These are phyloP conservation scores for Strobilomyces echinocephalus DNA, from an alignment of 768 basidiomycete species.

Conservation along the genomic window DNA sequence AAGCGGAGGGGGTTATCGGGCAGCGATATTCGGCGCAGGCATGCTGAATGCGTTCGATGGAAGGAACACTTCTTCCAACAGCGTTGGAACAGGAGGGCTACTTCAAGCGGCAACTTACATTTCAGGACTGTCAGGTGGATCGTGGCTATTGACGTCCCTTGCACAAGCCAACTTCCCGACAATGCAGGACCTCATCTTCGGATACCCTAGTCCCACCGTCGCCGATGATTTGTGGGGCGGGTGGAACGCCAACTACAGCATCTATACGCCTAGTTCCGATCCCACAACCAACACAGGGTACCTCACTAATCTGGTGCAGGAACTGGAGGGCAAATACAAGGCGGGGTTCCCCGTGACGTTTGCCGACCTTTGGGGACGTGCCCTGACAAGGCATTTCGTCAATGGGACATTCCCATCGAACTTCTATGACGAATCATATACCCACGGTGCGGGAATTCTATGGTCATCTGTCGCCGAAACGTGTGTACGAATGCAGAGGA, in stretches of 20 bases:
- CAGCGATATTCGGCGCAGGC: slow-evolving; percentile 51
- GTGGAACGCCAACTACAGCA: slow-evolving; percentile 28
- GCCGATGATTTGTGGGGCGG: slow-evolving; percentile 28
- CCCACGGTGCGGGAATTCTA: slow-evolving; percentile 33
- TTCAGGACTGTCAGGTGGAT: slow-evolving; percentile 46
- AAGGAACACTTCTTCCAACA: slow-evolving; percentile 39
- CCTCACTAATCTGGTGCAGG: slow-evolving; percentile 18
- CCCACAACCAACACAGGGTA: slow-evolving; percentile 13
- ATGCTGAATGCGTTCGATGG: slow-evolving; percentile 47
- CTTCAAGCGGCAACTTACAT: slow-evolving; percentile 52
- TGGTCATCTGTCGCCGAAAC: slow-evolving; percentile 32
- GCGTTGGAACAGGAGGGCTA: slow-evolving; percentile 44
- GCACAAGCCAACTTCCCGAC: slow-evolving; percentile 38
- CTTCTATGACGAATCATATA: slow-evolving; percentile 26
- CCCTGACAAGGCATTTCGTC: slow-evolving; percentile 34
- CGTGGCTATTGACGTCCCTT: slow-evolving; percentile 39
- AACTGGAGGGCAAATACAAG: slow-evolving; percentile 27
- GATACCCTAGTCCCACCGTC: slow-evolving; percentile 16
- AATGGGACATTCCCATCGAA: slow-evolving; percentile 34
- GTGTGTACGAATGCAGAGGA: slow-evolving; percentile 22
- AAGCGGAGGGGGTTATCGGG: slow-evolving; percentile 55
- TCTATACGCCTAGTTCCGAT: slow-evolving; percentile 19
- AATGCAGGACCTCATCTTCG: slow-evolving; percentile 37
- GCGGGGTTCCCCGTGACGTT: slow-evolving; percentile 31
- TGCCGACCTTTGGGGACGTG: slow-evolving; percentile 26